Percentiles rank a stretch among this genome's conserved stretches.
Evolutionary conservation across 2,329 filamentous ascomycete genomes (phyloP).

Genomic region (Sporothrix sp.): DNA sequence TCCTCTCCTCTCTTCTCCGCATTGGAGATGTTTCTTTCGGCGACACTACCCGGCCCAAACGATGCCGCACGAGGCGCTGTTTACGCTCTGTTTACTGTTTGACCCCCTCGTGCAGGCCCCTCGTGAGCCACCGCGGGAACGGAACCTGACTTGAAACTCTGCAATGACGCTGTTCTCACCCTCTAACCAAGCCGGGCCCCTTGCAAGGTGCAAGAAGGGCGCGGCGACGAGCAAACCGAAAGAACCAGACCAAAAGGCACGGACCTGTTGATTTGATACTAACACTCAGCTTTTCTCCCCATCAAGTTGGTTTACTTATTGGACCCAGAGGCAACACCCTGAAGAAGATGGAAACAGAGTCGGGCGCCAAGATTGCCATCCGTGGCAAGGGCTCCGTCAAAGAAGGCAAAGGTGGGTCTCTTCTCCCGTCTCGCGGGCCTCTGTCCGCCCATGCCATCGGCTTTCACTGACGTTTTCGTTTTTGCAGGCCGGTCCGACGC

Average conservation of each 20-base stretch:
- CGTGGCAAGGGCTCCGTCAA: constrained; percentile 99
- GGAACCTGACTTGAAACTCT: constrained; percentile 22
- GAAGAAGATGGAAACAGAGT: constrained; percentile 99
- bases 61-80: constrained; percentile 12
- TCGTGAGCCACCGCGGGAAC: constrained; percentile 21
- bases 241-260: not conserved
- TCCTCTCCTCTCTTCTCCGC: not conserved
- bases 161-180: constrained; percentile 16
- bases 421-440: too few species aligned
- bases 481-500: constrained; percentile 72
- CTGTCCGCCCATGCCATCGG: too few species aligned
- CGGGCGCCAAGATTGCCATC: constrained; percentile 96
- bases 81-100: not conserved
- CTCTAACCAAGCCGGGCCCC: not conserved
- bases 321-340: constrained; percentile 98
- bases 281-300: constrained; percentile 75
- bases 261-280: constrained; percentile 45
- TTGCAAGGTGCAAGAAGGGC: too few species aligned
- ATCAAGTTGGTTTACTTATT: constrained; percentile 99
- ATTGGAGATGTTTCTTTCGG: constrained; percentile 8
- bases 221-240: too few species aligned
- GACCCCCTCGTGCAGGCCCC: constrained; percentile 20
- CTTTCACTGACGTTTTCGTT: not conserved
- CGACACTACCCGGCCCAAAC: constrained; percentile 31
- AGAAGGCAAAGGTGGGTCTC: constrained; percentile 68